Percentiles rank a stretch among this genome's conserved stretches.
These are phyloP conservation scores for Excoecaria cochinchinensis DNA, from an alignment of 345 rosid genomes.

Conservation along the genomic window DNA sequence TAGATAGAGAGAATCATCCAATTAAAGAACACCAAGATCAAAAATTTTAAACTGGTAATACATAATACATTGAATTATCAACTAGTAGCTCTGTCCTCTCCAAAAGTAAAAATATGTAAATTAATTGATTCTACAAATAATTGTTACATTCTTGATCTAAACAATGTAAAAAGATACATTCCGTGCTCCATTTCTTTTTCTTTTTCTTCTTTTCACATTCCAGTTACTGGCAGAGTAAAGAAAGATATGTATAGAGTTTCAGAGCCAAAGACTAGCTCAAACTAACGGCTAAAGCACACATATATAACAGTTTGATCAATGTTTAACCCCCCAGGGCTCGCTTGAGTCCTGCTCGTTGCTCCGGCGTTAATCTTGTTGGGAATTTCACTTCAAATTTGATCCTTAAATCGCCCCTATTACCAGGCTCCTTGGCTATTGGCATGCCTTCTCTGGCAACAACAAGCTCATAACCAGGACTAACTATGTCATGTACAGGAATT, in stretches of 20 bases:
- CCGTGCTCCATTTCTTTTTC: too few species aligned
- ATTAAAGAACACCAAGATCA: too few species aligned
- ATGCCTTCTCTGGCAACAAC: constrained; percentile 78
- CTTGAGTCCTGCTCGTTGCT: constrained; percentile 75
- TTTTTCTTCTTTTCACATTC: neutral
- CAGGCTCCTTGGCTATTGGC: constrained; percentile 85
- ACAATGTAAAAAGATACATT: neutral
- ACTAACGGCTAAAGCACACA: constrained; percentile 2
- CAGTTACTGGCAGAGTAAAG: too few species aligned
- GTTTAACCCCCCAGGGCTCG: constrained; percentile 61
- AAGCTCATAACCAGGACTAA: constrained; percentile 83
- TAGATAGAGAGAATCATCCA: too few species aligned
- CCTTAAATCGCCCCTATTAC: constrained; percentile 67
- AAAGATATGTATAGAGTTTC: neutral
- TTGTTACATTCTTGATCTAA: neutral
- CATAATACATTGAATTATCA: too few species aligned
- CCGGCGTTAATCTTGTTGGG: constrained; percentile 62
- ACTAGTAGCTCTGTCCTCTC: too few species aligned
- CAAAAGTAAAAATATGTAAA: neutral
- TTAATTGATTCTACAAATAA: neutral
- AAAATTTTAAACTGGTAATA: too few species aligned
- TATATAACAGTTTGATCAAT: neutral
- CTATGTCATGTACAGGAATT: constrained; percentile 60
- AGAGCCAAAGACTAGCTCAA: neutral
- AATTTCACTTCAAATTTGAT: constrained; percentile 87